phyloP scores from a whole-genome alignment of 306 rosid genomes.

The Senna siamea region DNA sequence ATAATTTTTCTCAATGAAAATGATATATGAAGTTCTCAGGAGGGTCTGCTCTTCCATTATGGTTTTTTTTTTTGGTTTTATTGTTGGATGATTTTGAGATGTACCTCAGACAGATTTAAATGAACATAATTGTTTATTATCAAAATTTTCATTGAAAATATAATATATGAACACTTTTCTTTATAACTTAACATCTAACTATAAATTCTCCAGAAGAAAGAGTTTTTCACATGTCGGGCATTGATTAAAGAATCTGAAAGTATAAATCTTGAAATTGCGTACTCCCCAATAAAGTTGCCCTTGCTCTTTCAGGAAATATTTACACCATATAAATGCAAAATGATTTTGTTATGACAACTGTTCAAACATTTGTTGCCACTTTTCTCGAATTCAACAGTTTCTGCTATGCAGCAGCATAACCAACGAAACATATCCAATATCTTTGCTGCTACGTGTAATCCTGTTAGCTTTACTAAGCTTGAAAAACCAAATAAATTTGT shows the following conservation, averaged over 20 bases:
- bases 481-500: background rate
- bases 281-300: background rate
- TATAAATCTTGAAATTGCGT: too few species aligned
- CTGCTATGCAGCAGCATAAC: background rate
- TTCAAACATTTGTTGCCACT: background rate
- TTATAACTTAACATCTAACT: too few species aligned
- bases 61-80: background rate
- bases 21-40: background rate
- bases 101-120: too few species aligned
- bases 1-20: background rate
- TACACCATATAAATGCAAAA: background rate
- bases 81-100: background rate
- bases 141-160: too few species aligned
- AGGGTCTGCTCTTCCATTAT: background rate
- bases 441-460: background rate
- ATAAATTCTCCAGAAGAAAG: too few species aligned
- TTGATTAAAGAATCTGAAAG: too few species aligned
- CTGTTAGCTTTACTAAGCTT: background rate
- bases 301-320: background rate
- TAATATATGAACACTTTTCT: too few species aligned
- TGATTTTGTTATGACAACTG: background rate
- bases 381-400: background rate
- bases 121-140: too few species aligned
- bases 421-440: background rate
- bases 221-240: too few species aligned